Evolutionary conservation across 495 filamentous ascomycete species (phyloP).

Genomic region (Mytilinidion resinicola): DNA sequence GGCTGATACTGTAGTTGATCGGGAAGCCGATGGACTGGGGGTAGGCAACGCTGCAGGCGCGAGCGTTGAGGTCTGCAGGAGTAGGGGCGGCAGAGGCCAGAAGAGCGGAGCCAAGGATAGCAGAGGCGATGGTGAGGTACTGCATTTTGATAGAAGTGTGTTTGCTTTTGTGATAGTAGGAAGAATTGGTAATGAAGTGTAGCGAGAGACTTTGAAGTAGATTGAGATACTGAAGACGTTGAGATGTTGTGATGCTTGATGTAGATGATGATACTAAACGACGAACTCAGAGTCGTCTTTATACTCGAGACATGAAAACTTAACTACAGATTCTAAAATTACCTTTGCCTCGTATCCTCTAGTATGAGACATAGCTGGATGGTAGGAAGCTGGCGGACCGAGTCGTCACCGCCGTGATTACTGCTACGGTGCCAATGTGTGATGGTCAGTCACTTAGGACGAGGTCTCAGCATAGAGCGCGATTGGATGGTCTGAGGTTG

Average conservation of each 20-base stretch:
- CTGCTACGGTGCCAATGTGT: too few species aligned
- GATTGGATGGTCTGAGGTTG: too few species aligned
- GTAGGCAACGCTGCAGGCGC: constrained; percentile 22
- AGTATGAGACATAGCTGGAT: too few species aligned
- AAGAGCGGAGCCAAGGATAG: constrained; percentile 16
- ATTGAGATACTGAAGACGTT: not conserved
- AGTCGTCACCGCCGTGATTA: too few species aligned
- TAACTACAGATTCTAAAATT: not conserved
- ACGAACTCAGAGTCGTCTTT: not conserved
- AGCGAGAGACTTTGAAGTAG: not conserved
- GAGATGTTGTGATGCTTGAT: not conserved
- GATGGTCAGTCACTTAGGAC: too few species aligned
- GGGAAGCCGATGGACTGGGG: constrained; percentile 22
- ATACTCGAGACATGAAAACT: not conserved
- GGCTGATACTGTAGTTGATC: constrained; percentile 17
- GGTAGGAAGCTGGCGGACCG: too few species aligned
- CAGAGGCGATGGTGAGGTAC: constrained; percentile 19
- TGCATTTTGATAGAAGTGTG: constrained; percentile 20
- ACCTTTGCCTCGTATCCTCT: not conserved
- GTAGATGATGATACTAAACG: not conserved
- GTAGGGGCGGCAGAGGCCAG: constrained; percentile 18
- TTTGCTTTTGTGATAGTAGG: not conserved
- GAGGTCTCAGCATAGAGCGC: too few species aligned
- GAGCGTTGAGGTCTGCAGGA: constrained; percentile 11
- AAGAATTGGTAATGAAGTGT: not conserved